Evolutionary conservation across 345 rosid genomes (phyloP), one percentile per base, ranked within the genome.

Genomic region (Hibiscus mutabilis): DNA sequence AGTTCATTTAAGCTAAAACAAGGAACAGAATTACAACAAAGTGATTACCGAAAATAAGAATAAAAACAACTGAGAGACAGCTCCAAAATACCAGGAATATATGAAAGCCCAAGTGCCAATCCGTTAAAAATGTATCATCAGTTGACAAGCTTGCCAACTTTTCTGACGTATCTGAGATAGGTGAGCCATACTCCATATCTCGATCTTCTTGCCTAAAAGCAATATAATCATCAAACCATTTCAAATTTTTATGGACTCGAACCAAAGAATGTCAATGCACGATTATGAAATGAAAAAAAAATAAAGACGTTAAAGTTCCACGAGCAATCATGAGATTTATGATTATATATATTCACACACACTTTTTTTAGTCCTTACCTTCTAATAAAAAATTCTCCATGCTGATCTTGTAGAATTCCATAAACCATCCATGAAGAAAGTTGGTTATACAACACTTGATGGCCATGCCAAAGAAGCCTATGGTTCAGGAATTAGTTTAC

Each of bases 381-480:
- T 83, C 86, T 77, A 56, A 92, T 85, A 75, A 90, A 90, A 84
- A 94, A 90, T 79, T 94, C 98, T 73, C 83, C 87, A 83, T 91
- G 91, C 74, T 88, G 92, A 77, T 91, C 98, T 80, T 94, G 98
- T 75, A 90, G 92, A 82, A 91, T 88, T 69, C 98, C 98, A 81
- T 91, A 90, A 66, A 94, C 89, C 93, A 90, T 86, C 97, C 97
- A 91, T 71, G 97, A 86, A 0, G 93, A 97, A 72, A 94, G 97
- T 70, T 92, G 98, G 81, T 86, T 90, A 78, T 90, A 91, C 90
- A 94, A 79, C 72, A 94, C 96, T 75, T 92, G 98, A 80, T 92
- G 97, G 66, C 97, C 97, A 66, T 94, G 96, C 98, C 98, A 94
- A 81, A 90, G 93, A 81, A 94, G 97, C 88, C 97, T 94, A 71